These are phyloP conservation scores for Aotearoamyces nothofagi DNA, from an alignment of 2,329 filamentous ascomycete species.

Conservation along the genomic window DNA sequence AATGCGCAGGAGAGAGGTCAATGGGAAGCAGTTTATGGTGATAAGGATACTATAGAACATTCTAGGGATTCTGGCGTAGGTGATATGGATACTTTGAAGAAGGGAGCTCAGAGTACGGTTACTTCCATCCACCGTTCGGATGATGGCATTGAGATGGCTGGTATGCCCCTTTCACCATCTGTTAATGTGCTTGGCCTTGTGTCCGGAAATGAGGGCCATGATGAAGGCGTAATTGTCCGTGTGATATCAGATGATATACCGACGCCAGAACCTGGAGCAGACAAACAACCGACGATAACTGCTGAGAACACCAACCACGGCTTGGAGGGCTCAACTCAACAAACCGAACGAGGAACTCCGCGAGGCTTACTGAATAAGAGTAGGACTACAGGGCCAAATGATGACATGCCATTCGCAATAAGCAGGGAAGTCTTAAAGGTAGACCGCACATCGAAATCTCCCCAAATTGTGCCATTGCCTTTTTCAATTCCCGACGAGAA, in stretches of 20 bases:
- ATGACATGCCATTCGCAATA: not conserved
- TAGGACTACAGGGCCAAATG: not conserved
- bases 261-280: not conserved
- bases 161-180: slow-evolving; percentile 21
- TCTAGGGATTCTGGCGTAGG: slow-evolving; percentile 17
- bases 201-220: slow-evolving; percentile 1
- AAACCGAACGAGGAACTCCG: too few relatives aligned
- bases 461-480: slow-evolving; percentile 47
- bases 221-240: slow-evolving; percentile 2
- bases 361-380: too few relatives aligned
- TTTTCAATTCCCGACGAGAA: slow-evolving; percentile 40
- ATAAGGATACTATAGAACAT: slow-evolving; percentile 25
- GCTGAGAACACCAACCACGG: not conserved
- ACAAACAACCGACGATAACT: not conserved
- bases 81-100: slow-evolving; percentile 32
- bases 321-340: not conserved
- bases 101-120: slow-evolving; percentile 10
- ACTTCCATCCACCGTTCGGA: slow-evolving; percentile 21
- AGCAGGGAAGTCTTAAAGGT: not conserved
- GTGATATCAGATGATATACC: slow-evolving; percentile 3
- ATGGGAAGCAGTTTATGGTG: slow-evolving; percentile 70
- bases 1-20: slow-evolving; percentile 44
- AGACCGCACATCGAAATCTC: slow-evolving; percentile 26
- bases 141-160: slow-evolving; percentile 37
- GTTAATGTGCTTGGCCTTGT: slow-evolving; percentile 1